phyloP scores from a whole-genome alignment of 2,329 filamentous ascomycete genomes.

The Aureobasidium sp. region DNA sequence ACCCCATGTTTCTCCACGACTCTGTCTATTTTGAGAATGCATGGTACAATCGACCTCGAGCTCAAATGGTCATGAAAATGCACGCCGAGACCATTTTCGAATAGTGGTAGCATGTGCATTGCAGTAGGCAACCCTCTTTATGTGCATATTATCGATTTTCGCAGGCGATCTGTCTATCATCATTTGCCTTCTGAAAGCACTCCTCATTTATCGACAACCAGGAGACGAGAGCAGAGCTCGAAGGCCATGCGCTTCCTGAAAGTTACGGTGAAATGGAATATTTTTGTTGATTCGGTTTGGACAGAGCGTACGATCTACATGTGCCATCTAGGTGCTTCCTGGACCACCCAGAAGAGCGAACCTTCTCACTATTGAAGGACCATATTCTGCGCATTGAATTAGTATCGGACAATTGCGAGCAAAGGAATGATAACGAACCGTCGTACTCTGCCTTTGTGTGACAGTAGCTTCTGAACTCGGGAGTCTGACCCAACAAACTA shows the following conservation, averaged over 20 bases:
- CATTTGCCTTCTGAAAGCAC: background rate
- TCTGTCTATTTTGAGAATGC: background rate
- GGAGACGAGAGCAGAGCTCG: background rate
- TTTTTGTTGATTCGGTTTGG: background rate
- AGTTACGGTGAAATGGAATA: background rate
- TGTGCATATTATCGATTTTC: background rate
- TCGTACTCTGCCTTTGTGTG: conserved; percentile 77
- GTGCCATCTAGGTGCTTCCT: conserved; percentile 56
- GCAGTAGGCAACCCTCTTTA: background rate
- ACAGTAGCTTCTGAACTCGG: conserved; percentile 97
- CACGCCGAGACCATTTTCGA: background rate
- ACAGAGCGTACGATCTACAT: conserved; percentile 6
- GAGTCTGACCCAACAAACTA: conserved; percentile 90
- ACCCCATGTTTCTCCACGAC: conserved; percentile 9
- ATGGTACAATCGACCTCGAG: conserved; percentile 3
- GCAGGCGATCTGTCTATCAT: background rate
- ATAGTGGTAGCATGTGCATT: background rate
- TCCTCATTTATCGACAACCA: too few species aligned
- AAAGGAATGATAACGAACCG: conserved; percentile 29
- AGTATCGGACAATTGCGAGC: background rate
- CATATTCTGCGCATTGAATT: conserved; percentile 63
- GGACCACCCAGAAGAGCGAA: conserved; percentile 91
- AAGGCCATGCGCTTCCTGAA: background rate
- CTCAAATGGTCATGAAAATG: background rate
- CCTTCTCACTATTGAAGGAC: conserved; percentile 87